These are phyloP conservation scores for Cladosporium halotolerans DNA, from an alignment of 2,329 filamentous ascomycete genomes.

Conservation along the genomic window DNA sequence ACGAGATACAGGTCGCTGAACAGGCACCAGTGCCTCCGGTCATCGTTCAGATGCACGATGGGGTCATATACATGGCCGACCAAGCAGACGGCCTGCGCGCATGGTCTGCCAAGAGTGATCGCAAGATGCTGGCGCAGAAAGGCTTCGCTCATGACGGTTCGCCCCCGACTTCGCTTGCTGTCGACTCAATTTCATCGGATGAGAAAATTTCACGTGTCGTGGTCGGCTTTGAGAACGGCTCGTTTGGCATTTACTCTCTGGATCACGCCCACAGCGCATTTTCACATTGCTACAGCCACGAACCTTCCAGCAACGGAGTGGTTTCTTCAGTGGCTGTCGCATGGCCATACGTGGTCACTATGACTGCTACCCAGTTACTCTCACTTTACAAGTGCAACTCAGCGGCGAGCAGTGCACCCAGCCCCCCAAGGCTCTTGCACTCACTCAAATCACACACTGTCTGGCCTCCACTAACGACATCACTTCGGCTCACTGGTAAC, in stretches of 20 bases:
- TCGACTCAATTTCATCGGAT: slow-evolving; percentile 44
- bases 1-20: slow-evolving; percentile 63
- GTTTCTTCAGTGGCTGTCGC: slow-evolving; percentile 66
- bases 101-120: slow-evolving; percentile 62
- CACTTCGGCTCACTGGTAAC: slow-evolving; percentile 60
- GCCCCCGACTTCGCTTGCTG: slow-evolving; percentile 57
- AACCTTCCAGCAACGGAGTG: slow-evolving; percentile 54
- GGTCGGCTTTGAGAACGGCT: slow-evolving; percentile 66
- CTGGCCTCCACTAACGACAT: slow-evolving; percentile 72
- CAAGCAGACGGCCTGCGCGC: slow-evolving; percentile 62
- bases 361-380: slow-evolving; percentile 66
- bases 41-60: slow-evolving; percentile 70
- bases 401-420: slow-evolving; percentile 21
- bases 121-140: slow-evolving; percentile 52
- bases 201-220: slow-evolving; percentile 40
- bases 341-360: slow-evolving; percentile 70
- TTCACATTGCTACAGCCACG: slow-evolving; percentile 50
- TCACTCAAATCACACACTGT: slow-evolving; percentile 77
- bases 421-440: slow-evolving; percentile 56
- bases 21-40: slow-evolving; percentile 51
- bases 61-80: slow-evolving; percentile 73
- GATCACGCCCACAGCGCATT: slow-evolving; percentile 43
- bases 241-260: slow-evolving; percentile 64
- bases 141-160: slow-evolving; percentile 17
- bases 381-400: slow-evolving; percentile 65